Evolutionary conservation across 2,329 filamentous ascomycete genomes (phyloP).

Genomic region (Lizonia empirigonia): DNA sequence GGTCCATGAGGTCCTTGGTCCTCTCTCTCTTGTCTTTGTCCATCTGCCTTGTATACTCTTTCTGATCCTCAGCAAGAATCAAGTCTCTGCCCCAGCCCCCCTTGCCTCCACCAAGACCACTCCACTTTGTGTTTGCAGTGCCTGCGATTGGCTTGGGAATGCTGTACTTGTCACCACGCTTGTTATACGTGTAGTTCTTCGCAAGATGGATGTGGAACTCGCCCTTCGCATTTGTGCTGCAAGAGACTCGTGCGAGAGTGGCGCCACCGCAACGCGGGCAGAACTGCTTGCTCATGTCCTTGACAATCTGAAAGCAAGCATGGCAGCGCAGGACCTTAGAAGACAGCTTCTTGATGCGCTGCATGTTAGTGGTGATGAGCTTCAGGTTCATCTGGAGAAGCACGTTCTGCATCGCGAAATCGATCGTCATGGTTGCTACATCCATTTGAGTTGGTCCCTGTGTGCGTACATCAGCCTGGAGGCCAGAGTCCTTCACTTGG

Average conservation of each 20-base stretch:
- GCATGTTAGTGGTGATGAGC: constrained; percentile 77
- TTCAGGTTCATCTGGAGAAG: constrained; percentile 93
- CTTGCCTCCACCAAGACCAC: constrained; percentile 73
- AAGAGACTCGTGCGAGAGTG: constrained; percentile 82
- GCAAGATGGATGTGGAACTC: constrained; percentile 87
- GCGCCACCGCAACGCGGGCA: constrained; percentile 89
- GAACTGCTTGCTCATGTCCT: constrained; percentile 87
- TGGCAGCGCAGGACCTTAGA: constrained; percentile 93
- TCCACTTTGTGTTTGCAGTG: constrained; percentile 75
- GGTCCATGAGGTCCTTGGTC: constrained; percentile 88
- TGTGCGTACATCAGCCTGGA: constrained; percentile 51
- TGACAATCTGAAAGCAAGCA: constrained; percentile 74
- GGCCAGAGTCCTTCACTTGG: constrained; percentile 67
- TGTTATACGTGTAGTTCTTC: constrained; percentile 96
- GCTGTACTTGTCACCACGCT: constrained; percentile 87
- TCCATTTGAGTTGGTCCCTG: constrained; percentile 68
- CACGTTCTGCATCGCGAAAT: constrained; percentile 98
- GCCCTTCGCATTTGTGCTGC: constrained; percentile 80
- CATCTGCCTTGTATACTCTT: constrained; percentile 76
- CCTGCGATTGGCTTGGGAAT: constrained; percentile 89
- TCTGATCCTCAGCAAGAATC: constrained; percentile 93
- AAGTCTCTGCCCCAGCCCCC: constrained; percentile 84
- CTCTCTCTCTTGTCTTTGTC: constrained; percentile 69
- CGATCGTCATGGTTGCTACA: constrained; percentile 89
- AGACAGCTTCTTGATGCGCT: constrained; percentile 82